Conservation (phyloP, 805 yeast genomes). For the Candida sithepensis region DNA sequence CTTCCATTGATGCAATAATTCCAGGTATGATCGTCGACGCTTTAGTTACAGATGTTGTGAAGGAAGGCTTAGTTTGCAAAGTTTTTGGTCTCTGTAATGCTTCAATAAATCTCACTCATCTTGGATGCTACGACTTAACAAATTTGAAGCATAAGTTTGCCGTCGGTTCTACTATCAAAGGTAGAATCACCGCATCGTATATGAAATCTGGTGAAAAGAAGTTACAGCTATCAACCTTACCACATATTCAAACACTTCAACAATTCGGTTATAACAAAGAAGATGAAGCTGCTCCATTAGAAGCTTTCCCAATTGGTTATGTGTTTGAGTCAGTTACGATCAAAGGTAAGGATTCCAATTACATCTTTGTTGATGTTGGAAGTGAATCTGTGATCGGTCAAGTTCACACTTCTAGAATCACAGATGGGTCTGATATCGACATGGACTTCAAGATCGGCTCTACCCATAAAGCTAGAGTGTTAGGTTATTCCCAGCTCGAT, state of each 20-base stretch:
- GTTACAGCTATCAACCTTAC: slow-evolving; percentile 59
- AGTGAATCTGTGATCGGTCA: slow-evolving; percentile 56
- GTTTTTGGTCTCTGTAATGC: slow-evolving; percentile 74
- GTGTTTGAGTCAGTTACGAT: slow-evolving; percentile 56
- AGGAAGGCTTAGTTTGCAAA: slow-evolving; percentile 66
- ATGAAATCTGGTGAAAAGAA: slow-evolving; percentile 48
- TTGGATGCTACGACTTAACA: slow-evolving; percentile 41
- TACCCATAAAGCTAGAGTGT: slow-evolving; percentile 69
- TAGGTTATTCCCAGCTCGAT: slow-evolving; percentile 68
- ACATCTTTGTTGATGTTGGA: slow-evolving; percentile 56
- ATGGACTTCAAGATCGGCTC: slow-evolving; percentile 60
- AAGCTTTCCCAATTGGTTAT: slow-evolving; percentile 80
- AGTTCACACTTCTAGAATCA: slow-evolving; percentile 72
- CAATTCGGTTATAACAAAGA: slow-evolving; percentile 8
- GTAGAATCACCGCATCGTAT: slow-evolving; percentile 66
- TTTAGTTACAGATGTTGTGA: slow-evolving; percentile 53
- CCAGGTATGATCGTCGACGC: slow-evolving; percentile 86
- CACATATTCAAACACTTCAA: slow-evolving; percentile 44
- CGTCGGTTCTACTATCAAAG: slow-evolving; percentile 63
- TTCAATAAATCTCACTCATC: slow-evolving; percentile 64
- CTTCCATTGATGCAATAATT: slow-evolving; percentile 73
- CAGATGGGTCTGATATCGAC: slow-evolving; percentile 41
- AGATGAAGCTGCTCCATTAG: slow-evolving; percentile 39
- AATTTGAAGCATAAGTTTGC: slow-evolving; percentile 58
- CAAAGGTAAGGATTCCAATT: slow-evolving; percentile 54